Base-by-base conservation (phyloP, 2,329 filamentous ascomycete genomes). In the Diaporthe longicolla region DNA sequence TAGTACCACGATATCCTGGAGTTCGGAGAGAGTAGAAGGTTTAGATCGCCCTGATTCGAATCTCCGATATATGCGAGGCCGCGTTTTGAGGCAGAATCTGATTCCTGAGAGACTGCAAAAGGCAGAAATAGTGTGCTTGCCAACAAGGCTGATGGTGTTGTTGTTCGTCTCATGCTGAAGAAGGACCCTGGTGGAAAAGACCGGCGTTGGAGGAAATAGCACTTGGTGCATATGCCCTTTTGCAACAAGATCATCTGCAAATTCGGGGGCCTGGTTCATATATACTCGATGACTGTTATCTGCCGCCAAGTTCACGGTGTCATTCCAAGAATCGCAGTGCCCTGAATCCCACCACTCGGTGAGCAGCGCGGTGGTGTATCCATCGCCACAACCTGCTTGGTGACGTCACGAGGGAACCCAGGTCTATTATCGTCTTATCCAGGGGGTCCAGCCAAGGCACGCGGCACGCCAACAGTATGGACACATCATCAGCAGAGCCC, bases 1-100 rank as follows among this genome's bases (percentile, higher is more conserved):
- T 84, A 86, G 75, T 86, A 86, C 84, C 84, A 86, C 0, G 79
- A 77, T 17, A 86, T 80, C 9, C 82, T 78, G 0, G 84, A 85
- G 32, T 82, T 78, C 21, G 80, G 78, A 0, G 84, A 85, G 1
- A 82, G 72, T 0, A 85, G 71, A 1, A 85, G 77, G n/a, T 79
- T 73, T 54, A 80, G 80, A 71, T 86, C 84, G 0, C 80, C 69
- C 43, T 75, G 37, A 66, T 79, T 76, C 0, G 75, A 63, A 61
- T 77, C 76, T 74, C 74, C 72, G 24, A 77, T 74, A 57, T 80
- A 81, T 21, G 78, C 78, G 59, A 81, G 74, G 40, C 80, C 80
- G 52, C 79, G 78, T 66, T 82, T 82, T 8, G 79, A 72, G 43
- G 61, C 15, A 26, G 68, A 58, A 9, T 55, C 17, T 19, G 74